Evolutionary conservation across 2,329 filamentous ascomycete genomes (phyloP).

Genomic region (Dryadomyces quercus-mongolicae): DNA sequence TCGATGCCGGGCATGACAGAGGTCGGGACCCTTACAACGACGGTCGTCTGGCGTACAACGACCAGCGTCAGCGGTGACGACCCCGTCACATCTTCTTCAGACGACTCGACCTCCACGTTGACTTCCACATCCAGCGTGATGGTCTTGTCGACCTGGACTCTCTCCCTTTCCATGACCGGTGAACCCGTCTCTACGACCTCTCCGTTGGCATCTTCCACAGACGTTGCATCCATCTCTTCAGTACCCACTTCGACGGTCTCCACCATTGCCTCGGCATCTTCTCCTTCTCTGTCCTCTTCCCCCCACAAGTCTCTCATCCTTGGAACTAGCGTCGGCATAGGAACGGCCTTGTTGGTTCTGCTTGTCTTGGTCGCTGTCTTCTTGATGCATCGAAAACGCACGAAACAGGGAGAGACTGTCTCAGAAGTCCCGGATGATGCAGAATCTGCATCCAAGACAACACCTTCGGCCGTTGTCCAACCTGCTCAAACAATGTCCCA

Average conservation of each 20-base stretch:
- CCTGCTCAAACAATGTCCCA: too few species aligned
- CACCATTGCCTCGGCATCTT: neutral
- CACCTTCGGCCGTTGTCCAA: neutral
- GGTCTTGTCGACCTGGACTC: neutral
- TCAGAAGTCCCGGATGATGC: neutral
- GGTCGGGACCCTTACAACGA: neutral
- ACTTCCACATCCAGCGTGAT: neutral
- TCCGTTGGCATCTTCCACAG: neutral
- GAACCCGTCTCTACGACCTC: slow-evolving; percentile 1
- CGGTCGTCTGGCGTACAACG: neutral
- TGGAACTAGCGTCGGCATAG: slow-evolving; percentile 6
- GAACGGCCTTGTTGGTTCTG: neutral
- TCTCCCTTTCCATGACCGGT: neutral
- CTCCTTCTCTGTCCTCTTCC: slow-evolving; percentile 1
- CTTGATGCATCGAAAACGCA: neutral
- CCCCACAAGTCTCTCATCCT: slow-evolving; percentile 15
- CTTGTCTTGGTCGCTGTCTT: neutral
- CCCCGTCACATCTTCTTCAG: neutral
- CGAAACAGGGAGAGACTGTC: neutral
- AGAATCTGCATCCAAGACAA: neutral
- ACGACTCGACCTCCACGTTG: neutral
- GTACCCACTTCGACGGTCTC: neutral
- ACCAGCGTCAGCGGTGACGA: neutral
- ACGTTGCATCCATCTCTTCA: too few species aligned
- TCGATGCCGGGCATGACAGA: slow-evolving; percentile 11